Conservation (phyloP, 208 protist species). For the Leishmania mexicana region DNA sequence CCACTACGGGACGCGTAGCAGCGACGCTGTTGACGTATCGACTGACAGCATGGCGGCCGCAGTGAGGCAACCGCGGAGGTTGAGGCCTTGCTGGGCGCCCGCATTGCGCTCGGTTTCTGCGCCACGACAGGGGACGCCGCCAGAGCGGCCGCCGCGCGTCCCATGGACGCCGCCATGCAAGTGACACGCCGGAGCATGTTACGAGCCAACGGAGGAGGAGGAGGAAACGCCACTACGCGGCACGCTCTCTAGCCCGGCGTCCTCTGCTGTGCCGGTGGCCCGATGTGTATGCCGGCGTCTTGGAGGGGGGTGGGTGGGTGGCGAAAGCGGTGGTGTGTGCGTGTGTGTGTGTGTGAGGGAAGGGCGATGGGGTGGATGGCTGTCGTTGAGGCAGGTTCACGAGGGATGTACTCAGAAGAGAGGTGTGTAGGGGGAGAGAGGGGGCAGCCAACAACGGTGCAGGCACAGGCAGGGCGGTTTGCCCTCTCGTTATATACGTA, state of each 20-base stretch:
- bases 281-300: not conserved
- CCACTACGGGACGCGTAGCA: conserved; percentile 22
- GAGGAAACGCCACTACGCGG: not conserved
- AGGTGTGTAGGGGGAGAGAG: no score
- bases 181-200: conserved; percentile 29
- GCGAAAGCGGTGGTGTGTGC: no score
- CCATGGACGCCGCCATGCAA: not conserved
- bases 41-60: not conserved
- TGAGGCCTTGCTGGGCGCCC: not conserved
- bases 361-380: not conserved
- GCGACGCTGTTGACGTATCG: not conserved
- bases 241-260: not conserved
- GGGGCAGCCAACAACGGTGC: no score
- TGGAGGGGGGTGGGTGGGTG: not conserved
- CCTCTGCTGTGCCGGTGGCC: not conserved
- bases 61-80: not conserved
- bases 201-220: not conserved
- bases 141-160: not conserved
- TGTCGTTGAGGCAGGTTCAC: not conserved
- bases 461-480: no score
- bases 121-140: not conserved
- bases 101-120: not conserved
- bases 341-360: not conserved
- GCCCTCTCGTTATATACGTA: no score
- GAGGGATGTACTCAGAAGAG: not conserved